Base-by-base conservation (phyloP, 2,329 filamentous ascomycete genomes). In the Curvularia lunata region DNA sequence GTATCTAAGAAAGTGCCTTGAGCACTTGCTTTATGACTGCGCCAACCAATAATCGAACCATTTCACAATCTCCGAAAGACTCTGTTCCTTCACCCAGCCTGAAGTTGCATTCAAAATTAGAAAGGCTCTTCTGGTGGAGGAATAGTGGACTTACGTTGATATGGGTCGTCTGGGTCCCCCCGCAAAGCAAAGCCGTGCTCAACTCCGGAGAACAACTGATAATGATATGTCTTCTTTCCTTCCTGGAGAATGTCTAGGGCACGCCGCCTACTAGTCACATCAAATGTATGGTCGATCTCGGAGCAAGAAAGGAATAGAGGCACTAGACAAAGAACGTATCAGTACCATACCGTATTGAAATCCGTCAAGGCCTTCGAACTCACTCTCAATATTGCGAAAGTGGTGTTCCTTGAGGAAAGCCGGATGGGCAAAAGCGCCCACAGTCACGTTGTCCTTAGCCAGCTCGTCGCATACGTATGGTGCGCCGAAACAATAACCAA, bases 351-450 rank as follows among this genome's bases (percentile, higher is more conserved):
- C 1, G 5, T 7, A 42, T 19, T 18, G 25, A 10, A 30, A 13
- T 5, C 21, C 43, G 21, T 13, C 5, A 30, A 7, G 28, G 19
- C 4, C 7, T 4, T 16, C 3, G 5, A 34, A 12, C 54, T 21
- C 52, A 56, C 54, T 78, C 75, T 77, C 75, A 3, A 80, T 45
- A 4, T 75, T 69, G 12, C 60, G 58, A 53, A 83, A 81, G 54
- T 83, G 79, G 25, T 74, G 68, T 50, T 84, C 81, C 46, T 81
- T 82, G 43, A 84, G 62, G 57, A 81, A 80, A 0, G 82, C 78
- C 1, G 83, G 83, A 59, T 84, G 82, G 0, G 80, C 82, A 66
- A 84, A 82, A 0, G 81, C 82, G 1, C 82, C 82, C 1, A 73
- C 82, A 1, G 70, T 66, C 5, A 79, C 76, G 0, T 59, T 67